Base-by-base conservation (phyloP, 2,329 filamentous ascomycete species). In the Colletotrichum brevisporum region DNA sequence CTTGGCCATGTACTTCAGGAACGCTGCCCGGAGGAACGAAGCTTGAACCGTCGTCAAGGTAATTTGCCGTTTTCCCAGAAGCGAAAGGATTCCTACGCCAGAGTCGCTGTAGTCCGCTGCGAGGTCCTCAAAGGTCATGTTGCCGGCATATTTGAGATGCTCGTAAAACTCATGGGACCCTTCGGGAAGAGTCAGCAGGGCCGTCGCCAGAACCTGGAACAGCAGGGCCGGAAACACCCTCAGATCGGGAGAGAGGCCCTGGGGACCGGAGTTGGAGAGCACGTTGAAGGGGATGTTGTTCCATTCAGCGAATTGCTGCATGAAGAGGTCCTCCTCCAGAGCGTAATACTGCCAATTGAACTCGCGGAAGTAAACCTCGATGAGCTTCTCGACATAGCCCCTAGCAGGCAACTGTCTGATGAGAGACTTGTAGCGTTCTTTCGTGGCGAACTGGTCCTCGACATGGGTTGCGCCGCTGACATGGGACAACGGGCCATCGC, bases 41-140 rank as follows among this genome's bases (percentile, higher is more conserved):
- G 88, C 85, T 67, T 89, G 80, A 4, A 91, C 86, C 0, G 87
- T 87, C 8, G 86, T 83, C 13, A 90, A 74, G 5, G 86, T 86
- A 70, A 90, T 83, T 52, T 87, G 81, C 55, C 84, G 82, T 76
- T 90, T 90, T 16, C 88, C 89, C 26, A 91, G 78, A 24, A 90
- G 76, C 16, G 80, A 80, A 48, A 89, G 74, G 51, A 91, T 83
- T 9, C 83, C 81, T 27, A 86, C 79, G 6, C 88, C 87, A 0
- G 86, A 84, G 63, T 90, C 88, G 73, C 88, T 90, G 73, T 90
- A 91, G 65, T 90, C 89, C 16, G 81, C 79, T 2, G 88, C 88
- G 21, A 91, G 77, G 58, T 90, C 87, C 75, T 90, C 87, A 69
- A 90, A 89, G 2, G 85, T 85, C 85, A 89, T 89, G 55, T 83